Base-by-base conservation (phyloP, 1,284 basidiomycete species). In the Rhodotorula sp. region DNA sequence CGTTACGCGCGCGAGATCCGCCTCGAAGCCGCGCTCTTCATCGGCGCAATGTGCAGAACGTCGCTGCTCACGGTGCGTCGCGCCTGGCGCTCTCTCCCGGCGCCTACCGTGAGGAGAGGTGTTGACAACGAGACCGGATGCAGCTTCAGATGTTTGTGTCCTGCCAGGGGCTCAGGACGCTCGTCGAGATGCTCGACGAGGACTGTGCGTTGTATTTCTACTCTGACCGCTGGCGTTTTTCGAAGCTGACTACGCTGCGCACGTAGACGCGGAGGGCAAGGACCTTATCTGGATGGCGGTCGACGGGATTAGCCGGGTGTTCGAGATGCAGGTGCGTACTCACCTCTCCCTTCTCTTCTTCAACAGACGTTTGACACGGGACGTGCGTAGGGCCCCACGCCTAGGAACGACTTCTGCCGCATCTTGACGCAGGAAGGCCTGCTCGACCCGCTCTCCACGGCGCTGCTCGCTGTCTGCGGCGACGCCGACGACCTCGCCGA, bases 361-460 rank as follows among this genome's bases (percentile, higher is more conserved):
- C 27, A 0, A 29, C 15, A 9, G 21, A 15, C n/a, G 13, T 13
- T 12, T n/a, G 27, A 13, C 7, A 5, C 9, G 12, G 7, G 36
- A 9, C 58, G 37, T 56, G 51, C 21, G n/a, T 89, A 95, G 82
- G 94, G 91, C 62, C 92, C 95, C 2, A 97, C 94, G 15, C 95
- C 94, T 15, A 92, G 97, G 79, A 97, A 96, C 80, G 96, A 98
- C 82, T 97, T 98, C 80, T 98, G 95, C 80, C 88, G 96, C 27
- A 97, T 98, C 91, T 95, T 98, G 83, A 94, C 97, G 44, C 88
- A 93, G 36, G 96, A 97, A 82, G 95, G 95, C 27, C 85, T 98
- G 10, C 85, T 97, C 50, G 95, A 97, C 76, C 96, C 96, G 0
- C 83, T 99, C 2, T 94, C 94, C 0, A 89, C 90, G 0, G 94